Conservation (phyloP, 345 rosid species). For the Boechera stricta region DNA sequence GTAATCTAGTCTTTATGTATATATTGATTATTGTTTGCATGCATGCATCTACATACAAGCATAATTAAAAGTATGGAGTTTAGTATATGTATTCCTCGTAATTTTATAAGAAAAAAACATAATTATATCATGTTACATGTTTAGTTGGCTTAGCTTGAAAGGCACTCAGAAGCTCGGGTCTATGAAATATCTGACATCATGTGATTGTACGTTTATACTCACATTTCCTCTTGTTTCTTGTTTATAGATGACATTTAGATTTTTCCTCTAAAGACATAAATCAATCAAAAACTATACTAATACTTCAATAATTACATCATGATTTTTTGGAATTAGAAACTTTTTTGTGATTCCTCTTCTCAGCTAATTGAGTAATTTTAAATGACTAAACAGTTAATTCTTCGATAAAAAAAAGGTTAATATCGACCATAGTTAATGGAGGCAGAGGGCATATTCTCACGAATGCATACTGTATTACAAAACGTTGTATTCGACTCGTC, state of each 20-base stretch:
- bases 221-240: constrained; percentile 1
- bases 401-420: background rate
- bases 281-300: background rate
- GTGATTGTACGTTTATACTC: constrained; percentile 18
- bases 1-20: background rate
- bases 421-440: background rate
- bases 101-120: constrained; percentile 13
- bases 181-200: constrained; percentile 38
- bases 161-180: constrained; percentile 31
- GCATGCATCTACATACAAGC: background rate
- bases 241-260: background rate
- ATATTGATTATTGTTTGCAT: constrained; percentile 15
- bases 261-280: background rate
- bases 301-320: background rate
- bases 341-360: background rate
- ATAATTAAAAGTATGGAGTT: background rate
- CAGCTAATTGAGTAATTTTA: background rate
- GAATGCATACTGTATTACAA: too few relatives aligned
- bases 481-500: too few relatives aligned
- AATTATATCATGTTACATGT: constrained; percentile 9
- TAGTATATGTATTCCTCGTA: background rate
- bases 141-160: constrained; percentile 42
- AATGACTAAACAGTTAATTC: background rate
- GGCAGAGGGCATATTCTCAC: background rate
- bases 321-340: background rate